Evolutionary conservation across 306 rosid genomes (phyloP).

Genomic region (Trifolium fragiferum): DNA sequence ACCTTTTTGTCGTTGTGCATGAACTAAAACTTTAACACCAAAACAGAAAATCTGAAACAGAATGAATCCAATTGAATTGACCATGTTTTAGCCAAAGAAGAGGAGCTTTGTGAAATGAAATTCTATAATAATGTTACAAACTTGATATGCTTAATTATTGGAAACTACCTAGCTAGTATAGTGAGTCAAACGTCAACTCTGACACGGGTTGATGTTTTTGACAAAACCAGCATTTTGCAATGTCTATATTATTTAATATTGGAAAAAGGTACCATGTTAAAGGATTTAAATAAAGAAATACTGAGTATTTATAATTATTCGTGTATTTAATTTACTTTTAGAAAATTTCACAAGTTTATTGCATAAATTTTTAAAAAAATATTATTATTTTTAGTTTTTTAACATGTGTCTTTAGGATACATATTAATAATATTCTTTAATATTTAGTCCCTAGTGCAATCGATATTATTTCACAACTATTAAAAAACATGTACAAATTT

Average conservation of each 20-base stretch:
- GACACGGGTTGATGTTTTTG: constrained; percentile 17
- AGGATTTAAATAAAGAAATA: too few species aligned
- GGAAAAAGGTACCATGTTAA: background rate
- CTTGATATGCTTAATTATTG: background rate
- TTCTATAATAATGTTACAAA: constrained; percentile 13
- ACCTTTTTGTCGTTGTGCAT: constrained; percentile 63
- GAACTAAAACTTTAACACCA: constrained; percentile 41
- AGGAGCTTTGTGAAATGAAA: background rate
- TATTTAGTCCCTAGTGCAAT: background rate
- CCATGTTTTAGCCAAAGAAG: constrained; percentile 30
- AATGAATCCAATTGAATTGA: constrained; percentile 36
- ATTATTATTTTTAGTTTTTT: too few species aligned
- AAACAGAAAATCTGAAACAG: constrained; percentile 27
- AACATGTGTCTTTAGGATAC: too few species aligned
- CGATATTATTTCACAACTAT: too few species aligned
- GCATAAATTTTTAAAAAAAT: too few species aligned
- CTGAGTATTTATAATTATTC: too few species aligned
- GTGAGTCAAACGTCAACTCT: constrained; percentile 19
- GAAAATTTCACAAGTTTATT: too few species aligned
- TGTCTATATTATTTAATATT: background rate
- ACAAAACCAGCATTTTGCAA: constrained; percentile 20
- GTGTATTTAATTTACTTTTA: too few species aligned
- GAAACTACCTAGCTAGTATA: background rate
- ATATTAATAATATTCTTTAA: too few species aligned
- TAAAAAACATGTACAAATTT: too few species aligned